Evolutionary conservation across 345 rosid species (phyloP).

Genomic region (Linum lewisii): DNA sequence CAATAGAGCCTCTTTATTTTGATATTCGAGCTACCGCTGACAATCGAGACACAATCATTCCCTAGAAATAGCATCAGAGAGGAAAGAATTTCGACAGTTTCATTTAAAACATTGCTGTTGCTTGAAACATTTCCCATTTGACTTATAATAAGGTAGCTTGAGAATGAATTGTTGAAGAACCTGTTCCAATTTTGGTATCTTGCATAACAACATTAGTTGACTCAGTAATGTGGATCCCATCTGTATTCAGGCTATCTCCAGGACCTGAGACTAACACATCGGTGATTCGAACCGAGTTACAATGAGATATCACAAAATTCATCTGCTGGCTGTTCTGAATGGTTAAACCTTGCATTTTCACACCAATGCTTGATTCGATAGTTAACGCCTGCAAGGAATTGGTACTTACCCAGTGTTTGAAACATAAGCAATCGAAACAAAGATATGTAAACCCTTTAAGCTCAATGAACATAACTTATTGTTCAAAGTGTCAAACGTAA

Average conservation of each 20-base stretch:
- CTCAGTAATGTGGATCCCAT: constrained; percentile 79
- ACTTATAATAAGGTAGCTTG: too few species aligned
- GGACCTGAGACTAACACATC: constrained; percentile 65
- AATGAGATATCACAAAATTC: too few species aligned
- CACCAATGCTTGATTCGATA: constrained; percentile 74
- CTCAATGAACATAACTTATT: too few species aligned
- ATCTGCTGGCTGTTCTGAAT: constrained; percentile 92
- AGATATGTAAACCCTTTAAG: too few species aligned
- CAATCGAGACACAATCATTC: constrained; percentile 90
- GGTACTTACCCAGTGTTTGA: too few species aligned
- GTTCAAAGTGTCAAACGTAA: too few species aligned
- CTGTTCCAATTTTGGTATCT: too few species aligned
- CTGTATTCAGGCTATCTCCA: constrained; percentile 93
- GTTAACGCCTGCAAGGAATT: constrained; percentile 78
- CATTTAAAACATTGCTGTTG: background rate
- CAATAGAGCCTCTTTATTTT: too few species aligned
- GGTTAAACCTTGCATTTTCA: constrained; percentile 64
- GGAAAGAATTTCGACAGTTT: constrained; percentile 3
- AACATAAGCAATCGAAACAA: too few species aligned
- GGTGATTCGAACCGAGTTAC: constrained; percentile 50
- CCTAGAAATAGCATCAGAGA: constrained; percentile 36
- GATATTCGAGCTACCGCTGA: too few species aligned
- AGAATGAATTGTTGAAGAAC: too few species aligned
- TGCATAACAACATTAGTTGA: constrained; percentile 77
- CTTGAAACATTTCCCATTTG: too few species aligned